Conservation (phyloP, 2,329 filamentous ascomycete genomes). For the Penicillium sp. region DNA sequence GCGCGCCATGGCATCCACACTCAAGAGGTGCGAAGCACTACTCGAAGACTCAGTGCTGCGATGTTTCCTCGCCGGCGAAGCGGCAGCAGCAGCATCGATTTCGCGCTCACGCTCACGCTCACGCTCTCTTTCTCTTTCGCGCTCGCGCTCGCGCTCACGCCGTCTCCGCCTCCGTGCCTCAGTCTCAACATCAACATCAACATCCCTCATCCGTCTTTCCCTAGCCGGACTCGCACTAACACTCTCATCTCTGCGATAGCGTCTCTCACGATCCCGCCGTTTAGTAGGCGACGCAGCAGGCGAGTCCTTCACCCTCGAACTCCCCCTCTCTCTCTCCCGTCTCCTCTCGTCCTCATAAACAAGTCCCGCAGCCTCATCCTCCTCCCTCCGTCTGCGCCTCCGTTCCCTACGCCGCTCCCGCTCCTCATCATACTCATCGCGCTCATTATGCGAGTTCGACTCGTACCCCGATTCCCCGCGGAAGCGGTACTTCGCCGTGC, state of each 20-base stretch:
- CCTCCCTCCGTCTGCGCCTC: conserved; percentile 22
- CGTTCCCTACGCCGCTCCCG: conserved; percentile 3
- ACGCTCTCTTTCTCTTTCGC: conserved; percentile 15
- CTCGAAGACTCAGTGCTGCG: conserved; percentile 45
- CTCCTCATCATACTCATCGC: conserved; percentile 25
- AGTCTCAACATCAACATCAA: conserved; percentile 22
- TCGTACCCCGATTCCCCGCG: conserved; percentile 24
- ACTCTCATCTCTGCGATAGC: conserved; percentile 31
- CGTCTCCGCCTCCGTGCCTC: conserved; percentile 31
- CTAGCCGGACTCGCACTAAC: conserved; percentile 27
- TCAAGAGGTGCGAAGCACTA: conserved; percentile 46
- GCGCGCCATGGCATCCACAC: conserved; percentile 62
- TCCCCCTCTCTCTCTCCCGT: conserved; percentile 18
- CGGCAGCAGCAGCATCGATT: conserved; percentile 17
- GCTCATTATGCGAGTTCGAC: conserved; percentile 24
- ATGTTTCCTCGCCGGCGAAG: conserved; percentile 34
- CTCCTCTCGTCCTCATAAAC: conserved; percentile 23
- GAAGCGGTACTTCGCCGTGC: conserved; percentile 22
- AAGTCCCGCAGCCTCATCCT: conserved; percentile 15
- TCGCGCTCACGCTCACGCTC: conserved; percentile 12
- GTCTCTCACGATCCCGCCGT: conserved; percentile 33
- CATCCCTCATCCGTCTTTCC: conserved; percentile 21
- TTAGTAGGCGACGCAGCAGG: conserved; percentile 39
- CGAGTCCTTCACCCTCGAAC: conserved; percentile 37
- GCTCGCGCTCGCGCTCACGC: conserved; percentile 24